phyloP scores from a whole-genome alignment of 2,329 filamentous ascomycete species.

The Aureobasidium zeae region DNA sequence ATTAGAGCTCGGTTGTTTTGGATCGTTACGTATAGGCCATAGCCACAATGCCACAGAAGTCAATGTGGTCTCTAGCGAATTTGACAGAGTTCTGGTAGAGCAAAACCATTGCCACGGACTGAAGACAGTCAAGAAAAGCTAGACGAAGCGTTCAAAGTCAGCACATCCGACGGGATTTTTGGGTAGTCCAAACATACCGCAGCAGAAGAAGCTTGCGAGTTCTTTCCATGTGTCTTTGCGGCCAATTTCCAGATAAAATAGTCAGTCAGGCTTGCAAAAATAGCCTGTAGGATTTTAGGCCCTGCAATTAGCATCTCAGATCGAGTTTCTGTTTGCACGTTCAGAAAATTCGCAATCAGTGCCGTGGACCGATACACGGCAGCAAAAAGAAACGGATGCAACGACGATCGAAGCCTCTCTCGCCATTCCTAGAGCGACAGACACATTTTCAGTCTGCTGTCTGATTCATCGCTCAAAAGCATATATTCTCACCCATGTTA shows the following conservation, averaged over 20 bases:
- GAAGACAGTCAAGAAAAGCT: conserved; percentile 61
- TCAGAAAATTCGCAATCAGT: conserved; percentile 46
- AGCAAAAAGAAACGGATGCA: conserved; percentile 85
- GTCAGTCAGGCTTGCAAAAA: conserved; percentile 69
- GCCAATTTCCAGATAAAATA: conserved; percentile 83
- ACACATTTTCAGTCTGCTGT: not conserved
- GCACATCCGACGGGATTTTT: not conserved
- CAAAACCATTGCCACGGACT: conserved; percentile 97
- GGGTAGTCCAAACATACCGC: conserved; percentile 48
- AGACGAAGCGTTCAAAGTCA: conserved; percentile 4
- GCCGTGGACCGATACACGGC: conserved; percentile 58
- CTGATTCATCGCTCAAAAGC: not conserved
- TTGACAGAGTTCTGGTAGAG: conserved; percentile 86
- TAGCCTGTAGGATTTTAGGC: conserved; percentile 67
- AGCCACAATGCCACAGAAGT: conserved; percentile 69
- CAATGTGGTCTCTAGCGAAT: conserved; percentile 83
- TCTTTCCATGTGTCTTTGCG: conserved; percentile 58
- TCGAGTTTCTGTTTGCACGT: conserved; percentile 45
- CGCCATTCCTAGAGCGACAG: conserved; percentile 99
- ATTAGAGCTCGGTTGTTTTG: conserved; percentile 7
- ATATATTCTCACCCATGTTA: conserved; percentile 71
- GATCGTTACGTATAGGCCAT: conserved; percentile 66
- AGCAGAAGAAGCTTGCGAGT: conserved; percentile 55
- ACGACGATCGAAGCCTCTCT: conserved; percentile 73
- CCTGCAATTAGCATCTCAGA: conserved; percentile 60